These are phyloP conservation scores for Cryptomeria japonica DNA, from an alignment of 75 land plant genomes.

Conservation along the genomic window DNA sequence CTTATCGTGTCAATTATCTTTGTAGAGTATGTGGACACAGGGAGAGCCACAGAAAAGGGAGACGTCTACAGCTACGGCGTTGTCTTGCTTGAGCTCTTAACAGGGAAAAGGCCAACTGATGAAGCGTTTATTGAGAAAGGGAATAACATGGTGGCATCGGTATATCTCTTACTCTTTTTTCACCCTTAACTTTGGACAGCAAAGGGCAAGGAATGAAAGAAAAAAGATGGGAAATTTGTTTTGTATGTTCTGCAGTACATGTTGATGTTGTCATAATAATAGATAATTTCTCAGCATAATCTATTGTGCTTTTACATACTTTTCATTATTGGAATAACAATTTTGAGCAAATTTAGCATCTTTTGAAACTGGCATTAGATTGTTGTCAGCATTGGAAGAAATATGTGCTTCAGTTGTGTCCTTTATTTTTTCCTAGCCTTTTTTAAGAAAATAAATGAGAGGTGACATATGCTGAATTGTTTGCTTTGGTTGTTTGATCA, in stretches of 20 bases:
- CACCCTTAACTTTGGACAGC: not conserved
- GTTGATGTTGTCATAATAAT: not conserved
- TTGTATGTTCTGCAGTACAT: not conserved
- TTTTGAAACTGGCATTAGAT: not conserved
- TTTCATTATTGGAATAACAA: not conserved
- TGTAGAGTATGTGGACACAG: constrained; percentile 86
- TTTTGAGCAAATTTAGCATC: not conserved
- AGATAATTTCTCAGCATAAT: not conserved
- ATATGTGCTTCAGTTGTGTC: not conserved
- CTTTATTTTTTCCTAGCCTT: not conserved
- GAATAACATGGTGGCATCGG: constrained; percentile 78
- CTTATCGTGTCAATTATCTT: not conserved
- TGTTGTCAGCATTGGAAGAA: not conserved
- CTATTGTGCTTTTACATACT: not conserved
- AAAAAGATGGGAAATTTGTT: not conserved
- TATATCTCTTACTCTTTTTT: constrained; percentile 18
- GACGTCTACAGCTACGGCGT: constrained; percentile 93
- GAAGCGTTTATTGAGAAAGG: constrained; percentile 68
- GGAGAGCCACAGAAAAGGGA: constrained; percentile 78
- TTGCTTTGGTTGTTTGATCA: not conserved
- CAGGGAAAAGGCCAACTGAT: constrained; percentile 82
- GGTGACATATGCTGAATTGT: not conserved
- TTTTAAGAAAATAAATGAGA: not conserved
- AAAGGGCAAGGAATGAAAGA: not conserved
- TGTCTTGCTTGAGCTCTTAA: constrained; percentile 80